phyloP scores from a whole-genome alignment of 257 asterid genomes.

The Datura wrightii region DNA sequence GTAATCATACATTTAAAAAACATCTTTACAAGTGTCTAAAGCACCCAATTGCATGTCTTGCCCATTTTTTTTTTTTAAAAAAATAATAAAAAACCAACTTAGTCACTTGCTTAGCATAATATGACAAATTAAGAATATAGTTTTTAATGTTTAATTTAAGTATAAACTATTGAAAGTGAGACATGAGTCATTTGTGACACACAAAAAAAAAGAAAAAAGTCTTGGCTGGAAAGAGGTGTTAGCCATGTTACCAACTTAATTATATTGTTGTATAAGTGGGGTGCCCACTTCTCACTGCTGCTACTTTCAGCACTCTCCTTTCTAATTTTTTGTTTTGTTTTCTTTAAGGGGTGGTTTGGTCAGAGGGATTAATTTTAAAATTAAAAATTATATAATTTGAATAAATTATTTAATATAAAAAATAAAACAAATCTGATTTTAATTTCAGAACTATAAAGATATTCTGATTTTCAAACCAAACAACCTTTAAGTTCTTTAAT shows the following conservation, averaged over 20 bases:
- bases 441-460: no score
- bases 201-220: slow-evolving; percentile 20
- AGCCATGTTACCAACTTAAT: neutral
- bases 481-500: neutral
- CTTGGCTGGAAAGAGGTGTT: slow-evolving; percentile 54
- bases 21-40: slow-evolving; percentile 25
- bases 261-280: slow-evolving; percentile 38
- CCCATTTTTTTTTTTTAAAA: no score
- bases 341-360: neutral
- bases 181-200: slow-evolving; percentile 49
- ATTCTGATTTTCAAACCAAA: neutral
- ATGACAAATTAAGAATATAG: slow-evolving; percentile 35
- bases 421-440: neutral
- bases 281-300: slow-evolving; percentile 42
- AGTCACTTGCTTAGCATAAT: slow-evolving; percentile 28
- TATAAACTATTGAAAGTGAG: slow-evolving; percentile 49
- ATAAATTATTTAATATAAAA: neutral
- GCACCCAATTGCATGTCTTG: slow-evolving; percentile 6
- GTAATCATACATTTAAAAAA: slow-evolving; percentile 11
- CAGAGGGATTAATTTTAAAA: neutral
- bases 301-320: slow-evolving; percentile 1
- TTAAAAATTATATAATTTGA: neutral
- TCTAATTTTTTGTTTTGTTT: neutral
- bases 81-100: no score
- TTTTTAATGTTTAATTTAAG: neutral